Base-by-base conservation (phyloP, 305 asterid genomes). In the Solanum chacoense region DNA sequence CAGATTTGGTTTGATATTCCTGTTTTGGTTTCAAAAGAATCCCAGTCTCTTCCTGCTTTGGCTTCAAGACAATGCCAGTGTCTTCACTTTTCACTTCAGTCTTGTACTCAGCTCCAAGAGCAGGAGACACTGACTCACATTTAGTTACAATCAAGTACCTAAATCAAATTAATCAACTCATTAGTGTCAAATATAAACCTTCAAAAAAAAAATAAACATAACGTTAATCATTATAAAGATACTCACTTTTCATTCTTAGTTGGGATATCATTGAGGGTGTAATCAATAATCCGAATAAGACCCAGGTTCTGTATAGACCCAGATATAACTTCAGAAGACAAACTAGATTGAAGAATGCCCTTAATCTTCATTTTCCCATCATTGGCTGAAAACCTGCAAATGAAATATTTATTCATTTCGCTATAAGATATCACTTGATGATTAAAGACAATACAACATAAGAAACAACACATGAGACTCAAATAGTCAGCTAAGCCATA, bases 251-350 rank as follows among this genome's bases (percentile, higher is more conserved):
- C 99, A 20, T 91, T 93, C 94, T 94, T 97, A 3, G 89, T 91
- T 8, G 98, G 96, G 78, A 93, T 93, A 88, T 95, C 98, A 73
- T 94, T 97, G 85, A 96, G 93, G 8, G 97, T 91, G 89, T 95
- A 96, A 87, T 94, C 97, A 4, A 93, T 93, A 91, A 97, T 63
- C 20, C 92, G 92, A 91, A 97, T 88, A 28, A 96, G 98, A 14
- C 98, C 96, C 89, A 95, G 72, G 87, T 95, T 94, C 94, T 97
- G 99, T 85, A 97, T 93, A 28, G 90, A 91, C 22, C 98, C 98
- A 22, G 97, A 94, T 2, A 89, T 88, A 45, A 96, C 96, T 87
- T 94, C 93, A n/a, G 98, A 91, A 18, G 95, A 91, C 83, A 95
- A 85, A 84, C 92, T 89, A 24, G 98, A 95, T 85, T 92, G 98